Evolutionary conservation across 768 basidiomycete genomes (phyloP).

Genomic region (Suillus bovinus): DNA sequence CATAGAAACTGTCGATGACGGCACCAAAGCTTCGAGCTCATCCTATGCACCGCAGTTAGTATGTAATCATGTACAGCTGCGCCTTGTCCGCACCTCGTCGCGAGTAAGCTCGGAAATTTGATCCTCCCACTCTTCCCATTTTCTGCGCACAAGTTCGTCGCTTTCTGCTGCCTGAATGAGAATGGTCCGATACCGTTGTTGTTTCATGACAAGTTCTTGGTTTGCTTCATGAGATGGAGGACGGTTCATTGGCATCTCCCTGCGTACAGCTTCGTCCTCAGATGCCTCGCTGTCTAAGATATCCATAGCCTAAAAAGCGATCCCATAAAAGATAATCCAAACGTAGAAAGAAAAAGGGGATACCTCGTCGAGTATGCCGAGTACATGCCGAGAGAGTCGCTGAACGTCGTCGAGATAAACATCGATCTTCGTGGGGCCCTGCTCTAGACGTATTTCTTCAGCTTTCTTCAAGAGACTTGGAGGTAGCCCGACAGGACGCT

Average conservation of each 20-base stretch:
- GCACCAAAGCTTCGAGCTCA: slow-evolving; percentile 65
- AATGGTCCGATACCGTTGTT: slow-evolving; percentile 68
- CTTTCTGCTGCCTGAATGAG: slow-evolving; percentile 71
- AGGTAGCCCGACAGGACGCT: slow-evolving; percentile 84
- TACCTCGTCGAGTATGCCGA: slow-evolving; percentile 75
- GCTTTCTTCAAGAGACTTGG: slow-evolving; percentile 85
- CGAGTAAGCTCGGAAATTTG: slow-evolving; percentile 69
- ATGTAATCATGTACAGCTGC: neutral
- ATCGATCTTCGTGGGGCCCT: slow-evolving; percentile 74
- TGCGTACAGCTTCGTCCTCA: slow-evolving; percentile 73
- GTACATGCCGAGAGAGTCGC: slow-evolving; percentile 60
- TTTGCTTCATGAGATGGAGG: slow-evolving; percentile 82
- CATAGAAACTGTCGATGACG: slow-evolving; percentile 55
- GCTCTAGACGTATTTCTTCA: slow-evolving; percentile 76
- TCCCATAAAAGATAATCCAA: slow-evolving; percentile 5
- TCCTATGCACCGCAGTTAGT: slow-evolving; percentile 41
- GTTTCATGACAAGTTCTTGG: slow-evolving; percentile 65
- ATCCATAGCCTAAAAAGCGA: slow-evolving; percentile 70
- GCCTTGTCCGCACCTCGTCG: slow-evolving; percentile 46
- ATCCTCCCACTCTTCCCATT: slow-evolving; percentile 89
- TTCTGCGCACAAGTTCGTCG: slow-evolving; percentile 73
- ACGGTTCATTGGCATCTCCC: slow-evolving; percentile 48
- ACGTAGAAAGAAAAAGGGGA: slow-evolving; percentile 12
- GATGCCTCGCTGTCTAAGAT: slow-evolving; percentile 89
- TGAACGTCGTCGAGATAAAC: slow-evolving; percentile 73